Base-by-base conservation (phyloP, 148 eudicot genomes). In the Camellia granthamiana region DNA sequence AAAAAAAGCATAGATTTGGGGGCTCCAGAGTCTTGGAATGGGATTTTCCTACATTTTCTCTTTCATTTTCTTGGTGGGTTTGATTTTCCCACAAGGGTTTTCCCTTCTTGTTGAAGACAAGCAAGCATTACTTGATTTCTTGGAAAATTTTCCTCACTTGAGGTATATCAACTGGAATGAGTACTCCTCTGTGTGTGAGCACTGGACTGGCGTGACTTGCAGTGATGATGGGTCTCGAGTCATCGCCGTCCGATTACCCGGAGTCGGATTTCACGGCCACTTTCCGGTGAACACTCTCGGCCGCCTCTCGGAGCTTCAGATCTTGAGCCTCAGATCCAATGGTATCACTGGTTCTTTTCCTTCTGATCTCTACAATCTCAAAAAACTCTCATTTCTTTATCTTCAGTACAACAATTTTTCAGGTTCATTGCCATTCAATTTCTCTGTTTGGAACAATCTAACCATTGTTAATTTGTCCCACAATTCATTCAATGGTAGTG, bases 151-250 rank as follows among this genome's bases (percentile, higher is more conserved):
- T 11, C 88, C 94, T 19, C 97, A 91, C 74, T 78, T 80, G 11
- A 86, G 85, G 6, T 42, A 21, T 68, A 86, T 91, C 77, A 93
- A 91, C 85, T 95, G 96, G 98, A 68, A 79, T n/a, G 86, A 75
- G 13, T 70, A 76, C 38, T 8, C 77, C 59, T 43, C 91, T 10
- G 88, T 89, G n/a, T 95, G 98, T 77, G 76, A 74, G 13, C 80
- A 90, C 78, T 95, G 97, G 98, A 87, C 90, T 30, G 97, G 99
- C 9, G 83, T 95, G 23, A 74, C 79, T 23, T 95, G 99, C 79
- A 84, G 79, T 78, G 83, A 69, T 15, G 86, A 92, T 41, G 80
- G 83, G 51, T 81, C 88, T 8, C 84, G 95, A 38, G 93, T 95
- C 0, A 84, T 85, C 1, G 87, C 85, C 6, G 77, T 95, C 13